Percentiles rank a stretch among this genome's conserved stretches.
These are phyloP conservation scores for Angomonas ambiguus DNA, from an alignment of 208 protist species.

Conservation along the genomic window DNA sequence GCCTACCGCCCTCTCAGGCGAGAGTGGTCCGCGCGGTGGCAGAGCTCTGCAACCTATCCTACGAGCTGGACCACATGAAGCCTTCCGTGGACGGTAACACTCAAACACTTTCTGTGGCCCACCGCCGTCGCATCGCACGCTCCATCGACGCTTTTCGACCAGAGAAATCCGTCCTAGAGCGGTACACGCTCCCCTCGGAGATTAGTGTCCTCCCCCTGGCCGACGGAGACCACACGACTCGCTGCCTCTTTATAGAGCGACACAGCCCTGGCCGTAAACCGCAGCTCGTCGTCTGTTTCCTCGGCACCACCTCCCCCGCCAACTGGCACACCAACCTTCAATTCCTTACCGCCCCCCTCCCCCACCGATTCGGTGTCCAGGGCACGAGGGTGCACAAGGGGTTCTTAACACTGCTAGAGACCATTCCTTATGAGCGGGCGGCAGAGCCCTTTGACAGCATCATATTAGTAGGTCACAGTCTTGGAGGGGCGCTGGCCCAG, in stretches of 20 bases:
- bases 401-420: slow-evolving; percentile 43
- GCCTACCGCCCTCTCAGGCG: slow-evolving; percentile 37
- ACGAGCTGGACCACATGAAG: slow-evolving; percentile 32
- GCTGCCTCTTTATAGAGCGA: slow-evolving; percentile 47
- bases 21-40: slow-evolving; percentile 40
- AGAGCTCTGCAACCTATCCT: slow-evolving; percentile 51
- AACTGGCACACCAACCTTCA: slow-evolving; percentile 65
- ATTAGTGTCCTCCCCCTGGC: slow-evolving; percentile 50
- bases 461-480: slow-evolving; percentile 57
- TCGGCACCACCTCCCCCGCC: slow-evolving; percentile 42
- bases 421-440: slow-evolving; percentile 38
- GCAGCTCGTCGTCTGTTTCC: slow-evolving; percentile 60
- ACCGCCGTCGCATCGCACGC: slow-evolving; percentile 48
- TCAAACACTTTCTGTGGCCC: slow-evolving; percentile 31
- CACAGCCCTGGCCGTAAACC: slow-evolving; percentile 40
- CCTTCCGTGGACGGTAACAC: slow-evolving; percentile 6
- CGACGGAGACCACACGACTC: slow-evolving; percentile 46
- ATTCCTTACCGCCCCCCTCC: slow-evolving; percentile 28
- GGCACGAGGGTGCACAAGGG: slow-evolving; percentile 25
- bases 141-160: slow-evolving; percentile 60
- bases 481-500: slow-evolving; percentile 55
- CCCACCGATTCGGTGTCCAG: slow-evolving; percentile 28
- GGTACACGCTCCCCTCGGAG: slow-evolving; percentile 54
- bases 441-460: slow-evolving; percentile 47
- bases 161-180: slow-evolving; percentile 46